Evolutionary conservation across 1,139 yeast genomes (phyloP).

Genomic region (Taphrina flavorubra): DNA sequence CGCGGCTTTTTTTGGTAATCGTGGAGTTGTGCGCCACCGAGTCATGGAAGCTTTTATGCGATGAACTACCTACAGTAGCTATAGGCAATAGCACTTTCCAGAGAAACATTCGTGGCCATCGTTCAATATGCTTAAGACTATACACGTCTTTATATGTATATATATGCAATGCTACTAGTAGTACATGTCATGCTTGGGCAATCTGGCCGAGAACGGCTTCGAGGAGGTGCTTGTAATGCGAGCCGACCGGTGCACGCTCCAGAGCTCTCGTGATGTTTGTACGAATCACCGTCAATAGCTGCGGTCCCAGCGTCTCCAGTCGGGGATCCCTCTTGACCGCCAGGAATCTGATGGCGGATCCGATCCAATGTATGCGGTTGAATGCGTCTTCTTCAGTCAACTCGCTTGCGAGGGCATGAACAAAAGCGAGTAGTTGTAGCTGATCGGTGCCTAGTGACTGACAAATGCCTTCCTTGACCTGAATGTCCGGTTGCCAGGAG

Average conservation of each 20-base stretch:
- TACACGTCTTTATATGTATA: neutral
- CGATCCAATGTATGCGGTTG: slow-evolving; percentile 31
- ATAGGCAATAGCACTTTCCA: too few relatives aligned
- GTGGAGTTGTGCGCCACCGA: slow-evolving; percentile 7
- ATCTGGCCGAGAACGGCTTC: slow-evolving; percentile 11
- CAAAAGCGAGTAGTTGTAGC: slow-evolving; percentile 22
- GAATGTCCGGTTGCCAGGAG: slow-evolving; percentile 26
- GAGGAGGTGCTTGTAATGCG: slow-evolving; percentile 16
- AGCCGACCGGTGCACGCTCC: slow-evolving; percentile 19
- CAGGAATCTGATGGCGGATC: slow-evolving; percentile 9
- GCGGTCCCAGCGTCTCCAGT: slow-evolving; percentile 20
- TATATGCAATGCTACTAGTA: slow-evolving; percentile 7
- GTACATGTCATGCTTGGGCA: slow-evolving; percentile 1
- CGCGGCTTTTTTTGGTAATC: neutral
- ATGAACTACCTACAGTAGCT: too few relatives aligned
- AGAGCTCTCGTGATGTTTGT: slow-evolving; percentile 5
- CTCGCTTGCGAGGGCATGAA: slow-evolving; percentile 25
- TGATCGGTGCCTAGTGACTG: slow-evolving; percentile 13
- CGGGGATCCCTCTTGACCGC: slow-evolving; percentile 13
- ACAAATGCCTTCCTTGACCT: slow-evolving; percentile 21
- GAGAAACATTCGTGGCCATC: too few relatives aligned
- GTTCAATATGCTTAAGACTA: neutral
- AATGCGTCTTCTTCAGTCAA: slow-evolving; percentile 17
- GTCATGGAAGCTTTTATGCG: neutral
- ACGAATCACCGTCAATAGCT: slow-evolving; percentile 7